Conservation (phyloP, 1,284 basidiomycete genomes). For the Fomitiporia mediterranea region DNA sequence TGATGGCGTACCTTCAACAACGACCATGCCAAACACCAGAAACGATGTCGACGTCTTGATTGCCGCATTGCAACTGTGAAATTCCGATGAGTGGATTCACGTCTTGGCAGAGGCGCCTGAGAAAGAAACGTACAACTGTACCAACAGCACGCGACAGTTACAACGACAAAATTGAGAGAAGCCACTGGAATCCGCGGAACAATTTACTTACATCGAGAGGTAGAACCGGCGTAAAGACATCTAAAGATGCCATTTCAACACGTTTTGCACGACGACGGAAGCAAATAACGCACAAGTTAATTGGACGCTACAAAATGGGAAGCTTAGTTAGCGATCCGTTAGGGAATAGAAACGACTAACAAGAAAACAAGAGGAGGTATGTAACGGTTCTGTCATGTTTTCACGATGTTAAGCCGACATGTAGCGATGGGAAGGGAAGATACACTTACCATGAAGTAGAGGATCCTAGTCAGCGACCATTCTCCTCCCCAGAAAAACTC, state of each 20-base stretch:
- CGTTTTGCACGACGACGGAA: not conserved
- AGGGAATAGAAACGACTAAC: not conserved
- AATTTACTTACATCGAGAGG: conserved; percentile 14
- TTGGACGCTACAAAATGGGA: conserved; percentile 8
- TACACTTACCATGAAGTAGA: conserved; percentile 18
- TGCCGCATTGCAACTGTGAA: conserved; percentile 17
- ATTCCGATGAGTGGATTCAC: not conserved
- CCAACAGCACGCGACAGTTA: too few relatives aligned
- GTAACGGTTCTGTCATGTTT: conserved; percentile 17
- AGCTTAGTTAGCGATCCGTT: not conserved
- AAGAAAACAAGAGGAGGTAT: conserved; percentile 16
- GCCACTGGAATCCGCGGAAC: not conserved
- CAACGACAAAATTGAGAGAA: not conserved
- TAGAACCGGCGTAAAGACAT: conserved; percentile 2
- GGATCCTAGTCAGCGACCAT: conserved; percentile 11
- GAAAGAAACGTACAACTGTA: not conserved
- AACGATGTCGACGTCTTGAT: conserved; percentile 15
- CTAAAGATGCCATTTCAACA: conserved; percentile 5
- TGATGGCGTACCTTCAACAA: conserved; percentile 16
- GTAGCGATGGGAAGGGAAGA: too few relatives aligned
- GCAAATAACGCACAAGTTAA: conserved; percentile 5
- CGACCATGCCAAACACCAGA: conserved; percentile 13
- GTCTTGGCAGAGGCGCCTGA: not conserved
- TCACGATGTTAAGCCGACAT: not conserved
- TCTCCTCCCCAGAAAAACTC: conserved; percentile 18